These are phyloP conservation scores for Verticillium albo-atrum DNA, from an alignment of 2,329 filamentous ascomycete species.

Conservation along the genomic window DNA sequence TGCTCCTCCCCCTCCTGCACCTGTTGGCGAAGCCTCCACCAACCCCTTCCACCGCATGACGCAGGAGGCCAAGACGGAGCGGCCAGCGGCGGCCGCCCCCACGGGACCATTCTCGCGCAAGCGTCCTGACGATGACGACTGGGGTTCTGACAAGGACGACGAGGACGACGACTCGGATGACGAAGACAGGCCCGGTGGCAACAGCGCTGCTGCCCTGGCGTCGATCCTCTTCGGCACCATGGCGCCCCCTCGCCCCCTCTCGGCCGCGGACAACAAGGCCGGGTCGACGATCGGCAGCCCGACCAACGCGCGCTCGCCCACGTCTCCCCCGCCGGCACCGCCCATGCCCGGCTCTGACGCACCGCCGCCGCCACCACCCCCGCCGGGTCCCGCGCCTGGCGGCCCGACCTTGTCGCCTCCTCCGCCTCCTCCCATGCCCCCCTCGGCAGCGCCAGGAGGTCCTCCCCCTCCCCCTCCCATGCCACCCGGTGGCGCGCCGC, in stretches of 20 bases:
- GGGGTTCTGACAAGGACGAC: slow-evolving; percentile 70
- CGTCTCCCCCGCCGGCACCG: slow-evolving; percentile 23
- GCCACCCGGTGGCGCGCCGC: slow-evolving; percentile 26
- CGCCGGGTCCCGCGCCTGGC: slow-evolving; percentile 6
- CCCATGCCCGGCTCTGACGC: slow-evolving; percentile 19
- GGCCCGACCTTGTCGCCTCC: slow-evolving; percentile 17
- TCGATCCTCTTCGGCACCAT: slow-evolving; percentile 96
- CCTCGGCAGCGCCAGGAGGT: slow-evolving; percentile 22
- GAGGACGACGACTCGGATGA: slow-evolving; percentile 62
- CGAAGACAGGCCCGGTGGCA: slow-evolving; percentile 73
- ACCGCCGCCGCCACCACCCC: slow-evolving; percentile 17
- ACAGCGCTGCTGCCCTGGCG: slow-evolving; percentile 84
- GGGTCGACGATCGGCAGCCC: slow-evolving; percentile 33
- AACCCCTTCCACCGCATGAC: slow-evolving; percentile 94
- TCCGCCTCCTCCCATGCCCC: slow-evolving; percentile 28
- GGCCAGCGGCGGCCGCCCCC: slow-evolving; percentile 26
- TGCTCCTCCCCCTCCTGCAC: slow-evolving; percentile 34
- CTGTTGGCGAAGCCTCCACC: slow-evolving; percentile 60
- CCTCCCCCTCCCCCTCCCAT: slow-evolving; percentile 25
- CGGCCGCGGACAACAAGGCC: slow-evolving; percentile 70
- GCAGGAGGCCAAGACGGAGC: slow-evolving; percentile 50
- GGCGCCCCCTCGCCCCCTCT: slow-evolving; percentile 85
- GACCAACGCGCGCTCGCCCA: slow-evolving; percentile 30
- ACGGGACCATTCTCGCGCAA: slow-evolving; percentile 49
- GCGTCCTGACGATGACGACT: slow-evolving; percentile 64